Percentiles rank a stretch among this genome's conserved stretches.
phyloP scores from a whole-genome alignment of 2,329 filamentous ascomycete genomes.

The Phaeosphaeria sp. region DNA sequence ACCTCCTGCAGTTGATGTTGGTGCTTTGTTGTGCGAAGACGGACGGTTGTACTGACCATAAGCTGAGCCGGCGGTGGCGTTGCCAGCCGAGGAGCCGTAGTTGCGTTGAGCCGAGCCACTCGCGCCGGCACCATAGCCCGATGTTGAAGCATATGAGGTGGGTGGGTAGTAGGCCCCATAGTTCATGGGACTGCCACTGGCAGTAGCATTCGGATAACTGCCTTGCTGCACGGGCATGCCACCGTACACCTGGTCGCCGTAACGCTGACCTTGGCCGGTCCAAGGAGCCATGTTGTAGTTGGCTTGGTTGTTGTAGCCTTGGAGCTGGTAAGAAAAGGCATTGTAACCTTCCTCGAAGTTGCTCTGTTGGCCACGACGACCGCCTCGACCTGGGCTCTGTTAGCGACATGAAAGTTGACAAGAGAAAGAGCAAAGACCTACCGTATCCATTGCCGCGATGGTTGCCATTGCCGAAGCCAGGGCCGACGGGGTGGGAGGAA shows the following conservation, averaged over 20 bases:
- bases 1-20: constrained; percentile 7
- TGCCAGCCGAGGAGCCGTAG: constrained; percentile 22
- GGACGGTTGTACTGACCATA: constrained; percentile 23
- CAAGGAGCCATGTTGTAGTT: constrained; percentile 36
- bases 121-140: constrained; percentile 27
- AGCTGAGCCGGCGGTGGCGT: constrained; percentile 20
- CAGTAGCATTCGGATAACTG: constrained; percentile 27
- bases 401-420: constrained; percentile 6
- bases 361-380: constrained; percentile 22
- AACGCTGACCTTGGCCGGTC: constrained; percentile 28
- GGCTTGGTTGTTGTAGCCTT: constrained; percentile 29
- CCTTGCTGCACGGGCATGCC: constrained; percentile 19
- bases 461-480: constrained; percentile 38
- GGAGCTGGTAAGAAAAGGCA: constrained; percentile 42
- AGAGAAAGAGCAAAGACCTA: constrained; percentile 13
- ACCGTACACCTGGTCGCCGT: constrained; percentile 28
- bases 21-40: constrained; percentile 11
- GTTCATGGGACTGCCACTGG: constrained; percentile 41
- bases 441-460: constrained; percentile 36
- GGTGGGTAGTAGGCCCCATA: constrained; percentile 41
- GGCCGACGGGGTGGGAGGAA: constrained; percentile 36
- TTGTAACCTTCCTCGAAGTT: constrained; percentile 37
- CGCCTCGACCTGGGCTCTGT: constrained; percentile 23
- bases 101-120: constrained; percentile 31
- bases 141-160: constrained; percentile 26